phyloP scores from a whole-genome alignment of 257 asterid genomes.

The Osmanthus fragrans region DNA sequence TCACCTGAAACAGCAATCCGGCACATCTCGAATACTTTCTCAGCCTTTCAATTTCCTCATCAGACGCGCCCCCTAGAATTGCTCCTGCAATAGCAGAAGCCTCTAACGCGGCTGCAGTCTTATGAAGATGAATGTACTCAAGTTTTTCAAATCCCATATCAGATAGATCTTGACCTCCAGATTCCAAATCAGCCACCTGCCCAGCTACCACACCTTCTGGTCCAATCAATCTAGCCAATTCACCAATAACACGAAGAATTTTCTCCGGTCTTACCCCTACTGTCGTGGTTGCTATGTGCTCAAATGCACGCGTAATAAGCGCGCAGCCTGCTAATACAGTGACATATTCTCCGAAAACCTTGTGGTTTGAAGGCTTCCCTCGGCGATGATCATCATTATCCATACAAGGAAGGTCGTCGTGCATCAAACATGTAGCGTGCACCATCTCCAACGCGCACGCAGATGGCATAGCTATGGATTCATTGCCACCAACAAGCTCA shows the following conservation, averaged over 20 bases:
- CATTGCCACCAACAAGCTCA: slow-evolving; percentile 40
- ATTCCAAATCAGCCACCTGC: slow-evolving; percentile 32
- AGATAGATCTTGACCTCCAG: slow-evolving; percentile 1
- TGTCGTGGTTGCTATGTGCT: slow-evolving; percentile 35
- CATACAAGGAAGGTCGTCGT: slow-evolving; percentile 52
- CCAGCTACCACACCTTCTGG: slow-evolving; percentile 40
- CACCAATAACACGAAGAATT: slow-evolving; percentile 27
- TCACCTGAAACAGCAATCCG: slow-evolving; percentile 44
- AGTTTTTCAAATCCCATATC: slow-evolving; percentile 26
- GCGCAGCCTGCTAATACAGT: slow-evolving; percentile 33
- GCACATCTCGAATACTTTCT: slow-evolving; percentile 34
- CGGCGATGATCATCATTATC: slow-evolving; percentile 43
- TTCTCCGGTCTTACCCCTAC: slow-evolving; percentile 19
- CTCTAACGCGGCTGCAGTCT: slow-evolving; percentile 36
- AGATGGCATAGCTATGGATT: slow-evolving; percentile 38
- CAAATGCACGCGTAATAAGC: slow-evolving; percentile 42
- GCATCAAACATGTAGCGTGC: slow-evolving; percentile 43
- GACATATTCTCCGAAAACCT: slow-evolving; percentile 29
- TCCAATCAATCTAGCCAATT: slow-evolving; percentile 33
- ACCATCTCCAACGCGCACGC: slow-evolving; percentile 44
- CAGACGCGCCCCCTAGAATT: slow-evolving; percentile 38
- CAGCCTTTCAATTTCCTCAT: slow-evolving; percentile 35
- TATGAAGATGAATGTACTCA: slow-evolving; percentile 43
- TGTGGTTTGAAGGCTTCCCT: slow-evolving; percentile 41
- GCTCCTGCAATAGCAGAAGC: slow-evolving; percentile 42